Base-by-base conservation (phyloP, 2,329 filamentous ascomycete genomes). In the Didymosphaeria variabile region DNA sequence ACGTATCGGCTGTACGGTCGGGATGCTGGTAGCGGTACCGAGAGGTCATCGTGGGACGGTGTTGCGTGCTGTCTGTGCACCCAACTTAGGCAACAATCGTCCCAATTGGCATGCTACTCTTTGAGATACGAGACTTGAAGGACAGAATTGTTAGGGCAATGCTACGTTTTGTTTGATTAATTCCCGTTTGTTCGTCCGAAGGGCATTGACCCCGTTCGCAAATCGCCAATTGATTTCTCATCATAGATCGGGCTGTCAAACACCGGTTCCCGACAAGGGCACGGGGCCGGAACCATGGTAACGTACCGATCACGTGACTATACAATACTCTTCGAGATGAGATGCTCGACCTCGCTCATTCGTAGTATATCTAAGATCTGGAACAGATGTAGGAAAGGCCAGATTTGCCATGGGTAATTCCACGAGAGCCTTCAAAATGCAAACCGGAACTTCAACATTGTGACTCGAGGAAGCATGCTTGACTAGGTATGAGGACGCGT, bases 1-100 rank as follows among this genome's bases (percentile, higher is more conserved):
- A 56, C 36, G 60, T 55, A 32, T 46, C 56, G 31, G 52, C 51
- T 55, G 62, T 55, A 21, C 13, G 13, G 19, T 53, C 40, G 42
- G 40, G 12, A 29, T 29, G 52, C 47, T 56, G 60, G 57, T 52
- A 19, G 32, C 64, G 60, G 47, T 59, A 53, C 44, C 54, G 59
- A 49, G 63, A 58, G 59, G 63, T 70, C 70, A 72, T 75, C 29
- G 64, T 67, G 64, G 57, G 21, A 50, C 57, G 19, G 31, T 36
- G 72, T 73, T 70, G 69, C 71, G 71, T 73, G 70, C 67, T 72
- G 66, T 66, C 66, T 65, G 61, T 63, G 65, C 64, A 45, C 47
- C 19, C 12, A 8, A 29, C 59, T 57, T 70, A 32, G 17, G 29
- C 15, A 50, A n/a, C 7, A 19, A 50, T 17, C 10, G 29, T 5